A percentile compares a stretch with the other conserved stretches of the same genome.
Evolutionary conservation across 805 yeast species (phyloP).

Genomic region (Myxozyma mucilagina): DNA sequence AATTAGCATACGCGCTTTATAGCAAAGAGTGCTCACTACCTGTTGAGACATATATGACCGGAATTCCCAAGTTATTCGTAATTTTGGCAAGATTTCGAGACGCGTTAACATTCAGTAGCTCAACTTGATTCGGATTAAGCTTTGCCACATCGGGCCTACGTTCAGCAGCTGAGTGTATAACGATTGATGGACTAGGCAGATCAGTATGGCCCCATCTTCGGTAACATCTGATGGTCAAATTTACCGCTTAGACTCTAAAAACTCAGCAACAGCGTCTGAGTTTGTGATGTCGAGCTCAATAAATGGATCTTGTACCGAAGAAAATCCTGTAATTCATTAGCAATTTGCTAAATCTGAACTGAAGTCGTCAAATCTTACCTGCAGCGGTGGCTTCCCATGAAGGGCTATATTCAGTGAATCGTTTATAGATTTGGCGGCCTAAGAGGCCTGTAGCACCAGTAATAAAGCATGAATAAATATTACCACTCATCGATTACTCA

Average conservation of each 20-base stretch:
- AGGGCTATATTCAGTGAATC: constrained; percentile 9
- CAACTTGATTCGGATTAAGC: constrained; percentile 11
- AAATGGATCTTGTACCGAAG: constrained; percentile 8
- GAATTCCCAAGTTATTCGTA: constrained; percentile 15
- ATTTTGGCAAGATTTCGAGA: constrained; percentile 17
- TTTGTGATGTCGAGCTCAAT: constrained; percentile 17
- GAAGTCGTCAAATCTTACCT: constrained; percentile 7
- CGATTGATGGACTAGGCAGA: constrained; percentile 17
- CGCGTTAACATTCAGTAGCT: constrained; percentile 13
- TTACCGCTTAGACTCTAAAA: constrained; percentile 1
- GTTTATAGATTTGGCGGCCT: constrained; percentile 17
- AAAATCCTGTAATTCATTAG: constrained; percentile 4
- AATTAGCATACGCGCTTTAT: background rate
- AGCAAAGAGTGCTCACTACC: constrained; percentile 3
- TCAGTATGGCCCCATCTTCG: no score
- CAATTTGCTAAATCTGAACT: background rate
- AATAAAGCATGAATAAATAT: constrained; percentile 3
- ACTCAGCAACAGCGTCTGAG: background rate
- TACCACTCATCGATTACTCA: background rate
- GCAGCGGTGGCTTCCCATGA: constrained; percentile 20
- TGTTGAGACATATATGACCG: constrained; percentile 26
- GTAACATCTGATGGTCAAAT: no score
- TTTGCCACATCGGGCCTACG: constrained; percentile 22
- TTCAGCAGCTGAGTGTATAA: constrained; percentile 30
- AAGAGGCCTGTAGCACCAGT: constrained; percentile 31